phyloP scores from a whole-genome alignment of 208 protist species.

The Leishmania lainsoni region DNA sequence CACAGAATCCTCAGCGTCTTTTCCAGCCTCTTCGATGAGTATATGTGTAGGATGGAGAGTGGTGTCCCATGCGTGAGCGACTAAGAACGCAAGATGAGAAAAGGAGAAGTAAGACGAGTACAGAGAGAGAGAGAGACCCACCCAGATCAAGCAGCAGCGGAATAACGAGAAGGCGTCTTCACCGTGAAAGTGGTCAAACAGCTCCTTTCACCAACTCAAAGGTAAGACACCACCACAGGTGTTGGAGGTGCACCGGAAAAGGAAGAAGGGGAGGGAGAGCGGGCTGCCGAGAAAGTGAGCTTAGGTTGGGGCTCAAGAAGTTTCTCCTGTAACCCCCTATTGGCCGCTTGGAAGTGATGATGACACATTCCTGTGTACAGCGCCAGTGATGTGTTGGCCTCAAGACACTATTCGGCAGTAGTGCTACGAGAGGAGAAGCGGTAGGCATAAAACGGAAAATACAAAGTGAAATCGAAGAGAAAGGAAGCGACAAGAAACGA shows the following conservation, averaged over 20 bases:
- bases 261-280: neutral
- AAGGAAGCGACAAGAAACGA: neutral
- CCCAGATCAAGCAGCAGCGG: neutral
- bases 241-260: slow-evolving; percentile 14
- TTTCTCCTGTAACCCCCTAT: neutral
- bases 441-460: neutral
- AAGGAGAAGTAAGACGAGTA: neutral
- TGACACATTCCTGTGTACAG: neutral
- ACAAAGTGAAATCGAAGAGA: slow-evolving; percentile 12
- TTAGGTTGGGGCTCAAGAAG: neutral
- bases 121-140: neutral
- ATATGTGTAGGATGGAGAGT: neutral
- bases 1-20: neutral
- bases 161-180: slow-evolving; percentile 4
- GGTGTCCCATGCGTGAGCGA: neutral
- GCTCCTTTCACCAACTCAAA: no score
- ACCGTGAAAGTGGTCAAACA: neutral
- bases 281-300: neutral
- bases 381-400: neutral
- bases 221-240: neutral
- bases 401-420: neutral
- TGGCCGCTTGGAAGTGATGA: neutral
- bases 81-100: neutral
- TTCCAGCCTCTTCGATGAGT: neutral
- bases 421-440: no score